Base-by-base conservation (phyloP, 805 yeast genomes). In the Candida rishiriensis region DNA sequence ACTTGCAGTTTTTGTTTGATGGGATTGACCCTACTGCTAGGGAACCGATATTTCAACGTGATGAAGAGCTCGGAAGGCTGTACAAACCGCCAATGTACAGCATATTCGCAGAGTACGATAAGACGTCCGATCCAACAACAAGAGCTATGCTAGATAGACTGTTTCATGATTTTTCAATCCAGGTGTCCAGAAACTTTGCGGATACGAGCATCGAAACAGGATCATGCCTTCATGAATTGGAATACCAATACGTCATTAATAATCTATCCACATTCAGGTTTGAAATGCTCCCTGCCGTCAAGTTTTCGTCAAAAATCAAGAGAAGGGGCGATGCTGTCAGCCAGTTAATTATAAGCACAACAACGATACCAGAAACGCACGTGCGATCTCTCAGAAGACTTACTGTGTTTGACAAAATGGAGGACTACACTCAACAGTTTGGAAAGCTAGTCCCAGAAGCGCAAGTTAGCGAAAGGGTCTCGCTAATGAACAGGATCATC, bases 201-300 rank as follows among this genome's bases (percentile, higher is more conserved):
- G 57, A 54, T 5, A 30, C 37, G n/a, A 33, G 38, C 2, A 29
- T 48, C 12, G 59, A 52, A 26, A 9, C 49, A 10, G 28, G 18
- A 2, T 40, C 46, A 18, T 59, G 42, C 42, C 42, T 59, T 11
- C 64, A 59, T 41, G 60, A 59, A 18, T 42, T 49, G 13, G 64
- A 59, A 29, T 57, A 53, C 30, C 37, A 53, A 14, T 59, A 54
- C 41, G 46, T 59, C 14, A 53, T 48, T 43, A 18, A 33, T 2
- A 49, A 55, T 34, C 16, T 59, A 5, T 40, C 26, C 2, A 39
- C 14, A 3, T 38, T 50, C 10, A 29, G 45, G 28, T 40, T 41
- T 5, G 32, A 34, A 3, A 18, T 29, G 10, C 32, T 59, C 14
- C 55, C 59, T 3, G 51, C 58, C 2, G 18, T 44, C 10, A 33